Conservation (phyloP, 768 basidiomycete genomes). For the Macrolepiota dolichaula region DNA sequence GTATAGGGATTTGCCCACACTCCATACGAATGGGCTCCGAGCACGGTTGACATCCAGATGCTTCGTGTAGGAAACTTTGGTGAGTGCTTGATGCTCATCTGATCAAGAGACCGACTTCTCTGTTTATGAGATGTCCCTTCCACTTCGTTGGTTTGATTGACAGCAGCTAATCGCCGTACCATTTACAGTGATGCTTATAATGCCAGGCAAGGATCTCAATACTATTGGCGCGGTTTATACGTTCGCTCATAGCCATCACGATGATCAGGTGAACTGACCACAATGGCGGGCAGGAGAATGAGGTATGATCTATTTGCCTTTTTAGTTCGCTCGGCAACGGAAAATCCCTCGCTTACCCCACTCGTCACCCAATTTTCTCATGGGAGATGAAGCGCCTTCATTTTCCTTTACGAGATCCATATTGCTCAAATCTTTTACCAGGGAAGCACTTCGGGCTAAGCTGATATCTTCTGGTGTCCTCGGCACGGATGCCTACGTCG, state of each 20-base stretch:
- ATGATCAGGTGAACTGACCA: conserved; percentile 62
- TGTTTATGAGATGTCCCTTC: background rate
- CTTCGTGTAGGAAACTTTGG: conserved; percentile 70
- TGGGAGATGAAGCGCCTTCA: background rate
- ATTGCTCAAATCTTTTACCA: conserved; percentile 20
- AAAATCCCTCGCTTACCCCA: background rate
- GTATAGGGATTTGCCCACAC: conserved; percentile 53
- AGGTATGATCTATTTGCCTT: conserved; percentile 38
- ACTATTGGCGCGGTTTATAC: background rate
- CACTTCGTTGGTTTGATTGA: background rate
- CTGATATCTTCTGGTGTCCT: conserved; percentile 63
- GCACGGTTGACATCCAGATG: conserved; percentile 74
- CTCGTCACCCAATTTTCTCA: background rate
- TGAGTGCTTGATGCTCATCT: conserved; percentile 26
- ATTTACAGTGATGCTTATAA: conserved; percentile 57
- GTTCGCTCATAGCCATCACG: background rate
- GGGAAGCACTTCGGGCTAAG: conserved; percentile 62
- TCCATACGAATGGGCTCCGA: conserved; percentile 76
- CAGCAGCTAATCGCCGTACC: background rate
- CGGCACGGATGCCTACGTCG: conserved; percentile 68
- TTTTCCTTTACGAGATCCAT: conserved; percentile 16
- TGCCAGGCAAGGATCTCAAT: conserved; percentile 46
- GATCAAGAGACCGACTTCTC: background rate
- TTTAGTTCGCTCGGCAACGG: conserved; percentile 7
- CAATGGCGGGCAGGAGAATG: conserved; percentile 77